These are phyloP conservation scores for Deuterostichococcus epilithicus DNA, from an alignment of 139 green algal genomes.

Conservation along the genomic window DNA sequence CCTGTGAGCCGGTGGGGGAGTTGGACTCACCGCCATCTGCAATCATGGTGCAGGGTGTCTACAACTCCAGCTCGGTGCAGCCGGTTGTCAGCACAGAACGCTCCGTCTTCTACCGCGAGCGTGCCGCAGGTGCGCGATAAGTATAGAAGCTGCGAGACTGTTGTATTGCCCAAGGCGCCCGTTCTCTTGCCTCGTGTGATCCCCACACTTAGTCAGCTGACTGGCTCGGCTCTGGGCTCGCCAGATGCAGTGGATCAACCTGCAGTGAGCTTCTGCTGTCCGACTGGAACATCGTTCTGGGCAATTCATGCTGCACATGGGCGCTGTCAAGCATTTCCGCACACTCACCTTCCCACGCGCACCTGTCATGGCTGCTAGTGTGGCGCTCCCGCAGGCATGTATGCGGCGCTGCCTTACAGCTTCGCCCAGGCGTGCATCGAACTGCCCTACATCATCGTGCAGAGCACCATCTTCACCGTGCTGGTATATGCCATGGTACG, in stretches of 20 bases:
- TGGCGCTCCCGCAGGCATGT: constrained; percentile 5
- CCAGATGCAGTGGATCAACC: too few species aligned
- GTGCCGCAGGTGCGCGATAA: constrained; percentile 7
- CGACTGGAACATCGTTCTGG: too few species aligned
- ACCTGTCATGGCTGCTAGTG: too few species aligned
- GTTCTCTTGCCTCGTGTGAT: too few species aligned
- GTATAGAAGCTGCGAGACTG: neutral
- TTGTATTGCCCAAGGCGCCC: neutral
- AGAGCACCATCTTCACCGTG: constrained; percentile 31
- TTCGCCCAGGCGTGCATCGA: constrained; percentile 35
- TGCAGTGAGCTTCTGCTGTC: too few species aligned
- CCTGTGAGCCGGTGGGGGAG: neutral
- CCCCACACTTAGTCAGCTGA: too few species aligned
- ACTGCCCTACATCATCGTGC: constrained; percentile 36
- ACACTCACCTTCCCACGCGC: too few species aligned
- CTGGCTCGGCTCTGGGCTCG: too few species aligned
- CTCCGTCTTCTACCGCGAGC: constrained; percentile 57
- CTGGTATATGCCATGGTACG: constrained; percentile 24
- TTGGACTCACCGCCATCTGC: neutral
- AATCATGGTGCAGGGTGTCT: constrained; percentile 20
- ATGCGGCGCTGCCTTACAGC: neutral
- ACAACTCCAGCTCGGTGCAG: constrained; percentile 56
- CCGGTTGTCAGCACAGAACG: constrained; percentile 45
- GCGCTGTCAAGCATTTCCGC: too few species aligned
- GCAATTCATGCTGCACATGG: too few species aligned